These are phyloP conservation scores for Ballota nigra DNA, from an alignment of 257 asterid genomes.

Conservation along the genomic window DNA sequence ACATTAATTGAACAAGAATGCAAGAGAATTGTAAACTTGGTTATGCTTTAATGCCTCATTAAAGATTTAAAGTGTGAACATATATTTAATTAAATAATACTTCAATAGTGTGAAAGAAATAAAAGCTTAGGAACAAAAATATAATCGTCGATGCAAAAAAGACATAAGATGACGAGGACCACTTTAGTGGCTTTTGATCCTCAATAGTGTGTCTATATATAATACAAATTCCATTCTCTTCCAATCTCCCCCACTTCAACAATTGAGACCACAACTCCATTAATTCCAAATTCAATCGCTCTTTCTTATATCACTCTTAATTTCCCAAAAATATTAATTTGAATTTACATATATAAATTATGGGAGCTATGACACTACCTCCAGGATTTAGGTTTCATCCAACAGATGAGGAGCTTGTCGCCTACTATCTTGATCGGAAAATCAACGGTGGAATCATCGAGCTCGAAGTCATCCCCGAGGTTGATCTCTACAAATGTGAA, in stretches of 20 bases:
- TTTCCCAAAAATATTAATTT: not conserved
- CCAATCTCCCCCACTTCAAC: not conserved
- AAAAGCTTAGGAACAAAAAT: not conserved
- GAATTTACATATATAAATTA: not conserved
- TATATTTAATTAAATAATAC: not conserved
- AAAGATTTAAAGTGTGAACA: slow-evolving; percentile 15
- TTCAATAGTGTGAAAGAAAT: slow-evolving; percentile 21
- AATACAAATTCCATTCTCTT: slow-evolving; percentile 20
- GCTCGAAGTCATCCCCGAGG: slow-evolving; percentile 68
- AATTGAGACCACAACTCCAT: not conserved
- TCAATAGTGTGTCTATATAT: slow-evolving; percentile 35
- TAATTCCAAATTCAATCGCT: not conserved
- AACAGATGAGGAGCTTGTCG: slow-evolving; percentile 71
- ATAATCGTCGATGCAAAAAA: slow-evolving; percentile 36
- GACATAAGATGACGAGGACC: slow-evolving; percentile 46
- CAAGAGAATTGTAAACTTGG: not conserved
- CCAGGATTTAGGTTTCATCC: slow-evolving; percentile 78
- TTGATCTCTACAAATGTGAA: slow-evolving; percentile 71
- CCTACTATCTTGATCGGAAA: slow-evolving; percentile 62
- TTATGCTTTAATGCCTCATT: not conserved
- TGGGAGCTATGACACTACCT: slow-evolving; percentile 64
- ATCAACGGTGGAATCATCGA: slow-evolving; percentile 69
- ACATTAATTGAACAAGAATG: not conserved
- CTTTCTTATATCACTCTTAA: not conserved
- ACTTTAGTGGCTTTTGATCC: slow-evolving; percentile 51